phyloP scores from a whole-genome alignment of 2,329 filamentous ascomycete species.

The Xylariaceae sp. region DNA sequence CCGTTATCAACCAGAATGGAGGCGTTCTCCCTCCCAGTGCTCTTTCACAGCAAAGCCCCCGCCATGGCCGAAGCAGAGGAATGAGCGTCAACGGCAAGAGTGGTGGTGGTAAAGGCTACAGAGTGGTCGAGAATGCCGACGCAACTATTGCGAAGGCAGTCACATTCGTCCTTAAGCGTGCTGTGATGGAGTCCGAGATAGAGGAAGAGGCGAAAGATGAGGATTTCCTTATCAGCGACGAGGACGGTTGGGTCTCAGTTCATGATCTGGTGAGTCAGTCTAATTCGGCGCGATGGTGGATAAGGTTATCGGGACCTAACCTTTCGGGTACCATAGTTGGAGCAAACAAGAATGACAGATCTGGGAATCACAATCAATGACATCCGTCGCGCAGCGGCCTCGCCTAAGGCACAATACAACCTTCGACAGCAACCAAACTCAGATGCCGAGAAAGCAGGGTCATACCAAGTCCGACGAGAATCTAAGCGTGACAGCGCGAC shows the following conservation, averaged over 20 bases:
- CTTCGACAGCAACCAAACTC: conserved; percentile 27
- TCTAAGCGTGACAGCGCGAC: conserved; percentile 25
- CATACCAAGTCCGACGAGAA: conserved; percentile 36
- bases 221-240: conserved; percentile 33
- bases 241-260: conserved; percentile 39
- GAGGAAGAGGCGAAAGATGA: conserved; percentile 29
- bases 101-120: conserved; percentile 36
- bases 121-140: conserved; percentile 39
- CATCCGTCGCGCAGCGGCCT: conserved; percentile 33
- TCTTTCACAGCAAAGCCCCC: conserved; percentile 31
- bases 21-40: conserved; percentile 36
- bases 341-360: conserved; percentile 32
- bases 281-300: not conserved
- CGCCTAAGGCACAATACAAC: conserved; percentile 36
- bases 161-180: conserved; percentile 39
- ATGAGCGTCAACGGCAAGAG: conserved; percentile 33
- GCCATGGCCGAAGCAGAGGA: conserved; percentile 37
- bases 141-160: conserved; percentile 39
- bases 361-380: conserved; percentile 35
- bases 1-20: conserved; percentile 33
- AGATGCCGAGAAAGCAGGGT: conserved; percentile 23
- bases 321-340: conserved; percentile 29
- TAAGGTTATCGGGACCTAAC: conserved; percentile 4
- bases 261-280: conserved; percentile 35
- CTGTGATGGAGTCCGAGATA: conserved; percentile 33